Base-by-base conservation (phyloP, 345 rosid genomes). In the Conringia planisiliqua region DNA sequence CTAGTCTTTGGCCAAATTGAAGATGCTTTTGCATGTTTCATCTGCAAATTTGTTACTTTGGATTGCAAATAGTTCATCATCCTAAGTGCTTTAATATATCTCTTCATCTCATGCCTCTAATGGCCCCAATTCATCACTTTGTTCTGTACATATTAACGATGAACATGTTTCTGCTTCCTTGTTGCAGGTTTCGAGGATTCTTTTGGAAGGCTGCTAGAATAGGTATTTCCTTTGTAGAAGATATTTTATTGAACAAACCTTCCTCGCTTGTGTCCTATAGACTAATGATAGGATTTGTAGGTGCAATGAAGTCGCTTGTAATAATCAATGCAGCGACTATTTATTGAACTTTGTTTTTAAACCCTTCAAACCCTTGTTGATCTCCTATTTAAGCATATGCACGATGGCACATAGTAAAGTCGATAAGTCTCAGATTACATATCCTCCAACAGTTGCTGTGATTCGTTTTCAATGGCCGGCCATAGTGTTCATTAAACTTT, bases 141-240 rank as follows among this genome's bases (percentile, higher is more conserved):
- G 36, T 10, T 51, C 18, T n/a, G 1, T 68, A 62, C 4, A 22
- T 62, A 30, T 24, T 13, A 14, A 44, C 9, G 17, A 33, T 54
- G 43, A 55, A 63, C 36, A 3, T 3, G 2, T n/a, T 30, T 56
- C 3, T 20, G 13, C 3, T 65, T 32, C 40, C 6, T 71, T 7
- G 0, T 57, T 65, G 46, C 92, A 90, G 97, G 83, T 95, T 95
- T 67, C 93, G 96, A 29, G 97, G 96, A 48, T 90, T 95, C 80
- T 89, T 95, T 71, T 92, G 97, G 99, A 95, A 95, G 84, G 97
- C 97, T 55, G 97, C 97, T 73, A 90, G 99, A 84, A 90, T 95
- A 86, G 99, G 99, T 90, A 72, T 10, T 42, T 61, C 48, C 75
- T 62, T n/a, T 42, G 0, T 32, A 38, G 14, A 47, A 44, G 12